These are phyloP conservation scores for Dryas octopetala DNA, from an alignment of 306 rosid species.

Conservation along the genomic window DNA sequence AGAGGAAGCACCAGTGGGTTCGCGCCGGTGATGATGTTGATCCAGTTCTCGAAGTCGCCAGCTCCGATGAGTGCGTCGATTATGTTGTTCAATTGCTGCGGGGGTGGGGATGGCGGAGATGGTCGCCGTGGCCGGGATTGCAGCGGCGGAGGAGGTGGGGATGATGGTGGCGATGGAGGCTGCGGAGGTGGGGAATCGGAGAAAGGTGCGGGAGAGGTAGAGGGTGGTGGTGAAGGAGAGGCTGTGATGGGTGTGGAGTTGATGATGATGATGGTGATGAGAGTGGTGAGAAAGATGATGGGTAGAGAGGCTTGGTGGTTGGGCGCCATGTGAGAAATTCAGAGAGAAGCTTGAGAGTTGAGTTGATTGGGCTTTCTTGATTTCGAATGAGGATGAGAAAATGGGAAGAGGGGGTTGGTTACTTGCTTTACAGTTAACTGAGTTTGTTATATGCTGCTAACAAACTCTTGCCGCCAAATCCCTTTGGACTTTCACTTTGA, in stretches of 20 bases:
- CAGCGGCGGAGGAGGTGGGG: not conserved
- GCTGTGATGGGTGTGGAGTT: not conserved
- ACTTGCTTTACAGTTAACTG: no score
- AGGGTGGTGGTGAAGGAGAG: not conserved
- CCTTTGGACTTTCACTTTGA: not conserved
- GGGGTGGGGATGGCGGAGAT: not conserved
- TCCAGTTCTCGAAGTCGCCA: conserved; percentile 56
- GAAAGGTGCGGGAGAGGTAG: no score
- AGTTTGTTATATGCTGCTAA: not conserved
- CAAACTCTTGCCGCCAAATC: conserved; percentile 15
- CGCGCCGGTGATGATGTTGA: conserved; percentile 31
- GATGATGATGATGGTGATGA: not conserved
- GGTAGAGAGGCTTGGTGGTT: not conserved
- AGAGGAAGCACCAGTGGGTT: conserved; percentile 30
- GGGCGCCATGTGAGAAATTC: conserved; percentile 13
- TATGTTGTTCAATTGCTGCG: conserved; percentile 54
- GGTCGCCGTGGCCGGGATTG: not conserved
- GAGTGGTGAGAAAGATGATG: conserved; percentile 9
- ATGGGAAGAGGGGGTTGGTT: not conserved
- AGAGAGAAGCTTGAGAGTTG: not conserved
- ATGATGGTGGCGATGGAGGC: not conserved
- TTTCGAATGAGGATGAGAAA: not conserved
- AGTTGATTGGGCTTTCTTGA: not conserved
- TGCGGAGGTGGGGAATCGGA: not conserved
- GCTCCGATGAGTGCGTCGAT: conserved; percentile 67